Conservation (phyloP, 495 filamentous ascomycete species). For the Penicillium samsonianum region DNA sequence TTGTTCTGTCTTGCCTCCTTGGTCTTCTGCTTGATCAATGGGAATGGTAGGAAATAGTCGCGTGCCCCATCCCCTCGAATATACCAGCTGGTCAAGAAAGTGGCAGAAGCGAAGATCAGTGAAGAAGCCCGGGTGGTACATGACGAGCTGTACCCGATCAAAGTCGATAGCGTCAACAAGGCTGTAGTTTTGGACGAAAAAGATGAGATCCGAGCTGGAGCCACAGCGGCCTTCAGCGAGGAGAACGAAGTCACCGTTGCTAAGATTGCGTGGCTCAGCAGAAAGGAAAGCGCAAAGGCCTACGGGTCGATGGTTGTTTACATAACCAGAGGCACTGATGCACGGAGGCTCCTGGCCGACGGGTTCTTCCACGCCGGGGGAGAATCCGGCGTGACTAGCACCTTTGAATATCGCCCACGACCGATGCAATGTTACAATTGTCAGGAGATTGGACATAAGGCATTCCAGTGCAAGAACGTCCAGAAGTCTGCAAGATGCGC, state of each 20-base stretch:
- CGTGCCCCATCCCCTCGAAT: too few species aligned
- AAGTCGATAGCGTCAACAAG: conserved; percentile 34
- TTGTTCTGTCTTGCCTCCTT: too few species aligned
- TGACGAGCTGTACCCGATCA: too few species aligned
- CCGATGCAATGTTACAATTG: conserved; percentile 8
- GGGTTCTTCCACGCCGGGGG: conserved; percentile 29
- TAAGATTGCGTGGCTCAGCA: conserved; percentile 37
- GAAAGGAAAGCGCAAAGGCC: conserved; percentile 28
- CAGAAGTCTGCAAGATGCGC: conserved; percentile 33
- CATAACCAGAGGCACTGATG: conserved; percentile 31
- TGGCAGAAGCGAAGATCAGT: too few species aligned
- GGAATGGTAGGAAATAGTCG: too few species aligned
- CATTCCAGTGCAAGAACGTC: conserved; percentile 9
- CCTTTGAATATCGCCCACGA: conserved; percentile 28
- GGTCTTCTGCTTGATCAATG: too few species aligned
- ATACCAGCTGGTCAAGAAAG: too few species aligned
- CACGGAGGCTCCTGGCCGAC: conserved; percentile 28
- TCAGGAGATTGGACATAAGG: too few species aligned
- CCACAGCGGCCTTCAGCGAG: conserved; percentile 19
- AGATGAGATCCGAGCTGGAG: conserved; percentile 15
- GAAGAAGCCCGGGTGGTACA: too few species aligned
- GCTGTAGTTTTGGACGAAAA: conserved; percentile 30
- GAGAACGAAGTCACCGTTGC: conserved; percentile 27
- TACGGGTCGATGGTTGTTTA: conserved; percentile 40
- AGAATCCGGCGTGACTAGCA: conserved; percentile 31